Evolutionary conservation across 2,329 filamentous ascomycete species (phyloP), one percentile per base, ranked within the genome.

Genomic region (Neofusicoccum parvum): DNA sequence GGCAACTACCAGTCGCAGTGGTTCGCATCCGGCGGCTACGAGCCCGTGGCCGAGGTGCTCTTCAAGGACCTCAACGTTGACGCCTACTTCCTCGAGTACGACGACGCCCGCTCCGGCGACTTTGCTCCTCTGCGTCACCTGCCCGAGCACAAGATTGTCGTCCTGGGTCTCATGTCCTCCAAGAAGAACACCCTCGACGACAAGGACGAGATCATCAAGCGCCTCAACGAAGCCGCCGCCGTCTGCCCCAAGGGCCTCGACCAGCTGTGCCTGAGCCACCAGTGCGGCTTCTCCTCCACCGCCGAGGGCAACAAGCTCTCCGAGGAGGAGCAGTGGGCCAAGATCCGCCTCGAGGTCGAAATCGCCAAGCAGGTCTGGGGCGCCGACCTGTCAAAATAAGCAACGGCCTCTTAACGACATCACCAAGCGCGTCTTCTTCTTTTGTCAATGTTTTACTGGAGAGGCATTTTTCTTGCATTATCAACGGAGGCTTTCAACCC

Each of bases 41-140:
- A 86, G 75, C 84, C 84, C 54, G 83, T 86, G 3, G 82, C 84
- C 41, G 83, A 85, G 73, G 82, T 84, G n/a, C 76, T 86, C 14
- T 86, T 86, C 79, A 82, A 81, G 70, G 81, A 85, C 65, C 79
- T 86, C 56, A 80, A 86, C 70, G 84, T 86, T 62, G 84, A 87
- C 69, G 84, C 82, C 14, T 87, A 86, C 75, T 87, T 86, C 76
- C 81, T 87, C 70, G 85, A 87, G 74, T 87, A 85, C 72, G 85
- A 87, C 72, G 84, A 86, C 67, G 84, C 83, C 37, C 79, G 85
- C 2, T 82, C 80, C 0, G 85, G 85, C 14, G 85, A 86, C 72
- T 87, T 87, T 74, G 78, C 76, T 41, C 85, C 85, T 1, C 78
- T 87, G 65, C 75, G 84, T n/a, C 80, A 82, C 72, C 75, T 87